Evolutionary conservation across 768 basidiomycete species (phyloP).

Genomic region (Rossbeevera mucosa): DNA sequence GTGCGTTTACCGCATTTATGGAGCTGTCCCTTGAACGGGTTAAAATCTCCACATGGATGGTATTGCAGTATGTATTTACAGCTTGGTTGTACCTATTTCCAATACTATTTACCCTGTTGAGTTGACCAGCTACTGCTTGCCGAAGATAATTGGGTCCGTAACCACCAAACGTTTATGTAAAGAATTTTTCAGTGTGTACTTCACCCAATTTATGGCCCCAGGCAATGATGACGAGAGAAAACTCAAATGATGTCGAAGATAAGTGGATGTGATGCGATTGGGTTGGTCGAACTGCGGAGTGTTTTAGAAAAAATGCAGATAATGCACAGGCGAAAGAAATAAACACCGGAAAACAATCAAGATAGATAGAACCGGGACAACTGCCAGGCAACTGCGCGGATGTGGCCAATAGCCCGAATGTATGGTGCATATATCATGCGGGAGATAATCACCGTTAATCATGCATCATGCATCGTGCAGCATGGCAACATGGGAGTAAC

Average conservation of each 20-base stretch:
- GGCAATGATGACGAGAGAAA: not conserved
- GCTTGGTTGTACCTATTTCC: too few relatives aligned
- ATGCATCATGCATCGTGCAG: slow-evolving; percentile 4
- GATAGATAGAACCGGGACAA: not conserved
- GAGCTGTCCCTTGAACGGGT: not conserved
- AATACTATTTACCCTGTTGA: not conserved
- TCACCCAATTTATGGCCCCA: not conserved
- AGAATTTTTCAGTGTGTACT: not conserved
- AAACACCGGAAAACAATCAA: not conserved
- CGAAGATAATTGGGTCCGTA: not conserved
- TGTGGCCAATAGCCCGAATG: not conserved
- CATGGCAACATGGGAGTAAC: not conserved
- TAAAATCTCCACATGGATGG: too few relatives aligned
- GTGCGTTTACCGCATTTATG: not conserved
- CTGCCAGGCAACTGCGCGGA: not conserved
- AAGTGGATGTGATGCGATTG: not conserved
- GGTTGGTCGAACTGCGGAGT: not conserved
- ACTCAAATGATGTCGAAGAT: not conserved
- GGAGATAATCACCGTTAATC: slow-evolving; percentile 25
- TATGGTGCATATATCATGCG: slow-evolving; percentile 6
- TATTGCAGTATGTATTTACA: too few relatives aligned
- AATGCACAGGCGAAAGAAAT: not conserved
- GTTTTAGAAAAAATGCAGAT: not conserved
- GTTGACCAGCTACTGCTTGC: not conserved
- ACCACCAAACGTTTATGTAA: not conserved